Conservation (phyloP, 441 rosid species). For the Aquilaria agallochum region DNA sequence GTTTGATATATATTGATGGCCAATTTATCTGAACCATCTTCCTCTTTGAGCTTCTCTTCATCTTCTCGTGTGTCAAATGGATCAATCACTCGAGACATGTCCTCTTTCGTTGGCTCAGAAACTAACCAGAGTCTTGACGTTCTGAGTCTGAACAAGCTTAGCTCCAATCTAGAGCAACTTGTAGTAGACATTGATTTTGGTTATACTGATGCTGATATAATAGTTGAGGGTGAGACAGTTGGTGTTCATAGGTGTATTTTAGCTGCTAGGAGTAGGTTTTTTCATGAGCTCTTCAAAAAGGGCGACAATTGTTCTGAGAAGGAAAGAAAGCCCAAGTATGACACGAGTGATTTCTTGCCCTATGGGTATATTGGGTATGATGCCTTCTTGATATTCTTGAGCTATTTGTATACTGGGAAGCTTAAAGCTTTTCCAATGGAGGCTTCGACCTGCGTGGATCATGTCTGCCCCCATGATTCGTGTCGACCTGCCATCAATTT, state of each 20-base stretch:
- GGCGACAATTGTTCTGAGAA: slow-evolving; percentile 34
- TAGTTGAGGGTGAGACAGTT: slow-evolving; percentile 54
- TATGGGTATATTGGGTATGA: slow-evolving; percentile 65
- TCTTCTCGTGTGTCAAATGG: slow-evolving; percentile 53
- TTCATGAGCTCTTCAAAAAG: slow-evolving; percentile 53
- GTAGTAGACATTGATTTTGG: slow-evolving; percentile 36
- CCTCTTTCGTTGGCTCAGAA: slow-evolving; percentile 28
- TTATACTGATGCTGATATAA: slow-evolving; percentile 73
- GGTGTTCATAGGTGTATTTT: slow-evolving; percentile 78
- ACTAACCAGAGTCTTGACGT: slow-evolving; percentile 44
- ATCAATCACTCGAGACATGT: slow-evolving; percentile 37
- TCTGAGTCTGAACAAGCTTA: slow-evolving; percentile 65
- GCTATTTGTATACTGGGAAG: slow-evolving; percentile 74
- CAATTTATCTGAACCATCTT: slow-evolving; percentile 62
- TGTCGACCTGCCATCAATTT: slow-evolving; percentile 80
- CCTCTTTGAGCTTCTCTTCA: slow-evolving; percentile 63
- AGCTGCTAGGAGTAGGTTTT: slow-evolving; percentile 76
- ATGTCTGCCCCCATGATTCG: slow-evolving; percentile 63
- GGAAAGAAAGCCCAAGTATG: slow-evolving; percentile 56
- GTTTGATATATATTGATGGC: slow-evolving; percentile 38
- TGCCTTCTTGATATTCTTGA: slow-evolving; percentile 66
- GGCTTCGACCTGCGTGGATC: slow-evolving; percentile 82
- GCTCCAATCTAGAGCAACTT: slow-evolving; percentile 67
- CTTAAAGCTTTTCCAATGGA: slow-evolving; percentile 59
- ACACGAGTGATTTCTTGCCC: slow-evolving; percentile 47